Evolutionary conservation across 192 early-diverging fungal genomes (phyloP).

Genomic region (Gigaspora rosea): DNA sequence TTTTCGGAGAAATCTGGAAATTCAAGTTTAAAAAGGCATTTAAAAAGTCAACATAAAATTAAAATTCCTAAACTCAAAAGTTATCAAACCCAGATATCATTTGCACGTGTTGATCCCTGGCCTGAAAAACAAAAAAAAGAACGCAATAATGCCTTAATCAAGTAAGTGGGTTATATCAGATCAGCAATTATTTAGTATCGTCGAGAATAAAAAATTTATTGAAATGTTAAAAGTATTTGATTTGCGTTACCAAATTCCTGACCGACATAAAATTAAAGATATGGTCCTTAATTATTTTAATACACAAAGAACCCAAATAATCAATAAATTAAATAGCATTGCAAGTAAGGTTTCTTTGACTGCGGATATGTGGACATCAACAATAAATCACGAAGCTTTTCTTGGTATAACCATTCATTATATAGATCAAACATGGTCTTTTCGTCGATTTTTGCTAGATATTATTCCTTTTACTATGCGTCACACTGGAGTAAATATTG

Average conservation of each 20-base stretch:
- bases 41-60: background rate
- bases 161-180: background rate
- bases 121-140: background rate
- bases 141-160: background rate
- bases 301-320: background rate
- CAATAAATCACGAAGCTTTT: background rate
- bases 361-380: slow-evolving; percentile 23
- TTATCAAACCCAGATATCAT: background rate
- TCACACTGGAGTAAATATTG: background rate
- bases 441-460: background rate
- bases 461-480: slow-evolving; percentile 1
- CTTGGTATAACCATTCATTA: slow-evolving; percentile 12
- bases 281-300: background rate
- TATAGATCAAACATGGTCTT: background rate
- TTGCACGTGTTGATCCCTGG: background rate
- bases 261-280: no score
- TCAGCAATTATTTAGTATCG: background rate
- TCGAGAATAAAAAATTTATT: background rate
- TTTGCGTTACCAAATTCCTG: background rate
- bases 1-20: background rate
- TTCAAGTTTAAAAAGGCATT: background rate
- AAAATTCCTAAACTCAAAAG: background rate
- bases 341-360: background rate
- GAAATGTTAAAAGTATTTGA: background rate
- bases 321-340: background rate